Conservation (phyloP, 768 basidiomycete species). For the Kwoniella dejecticola region DNA sequence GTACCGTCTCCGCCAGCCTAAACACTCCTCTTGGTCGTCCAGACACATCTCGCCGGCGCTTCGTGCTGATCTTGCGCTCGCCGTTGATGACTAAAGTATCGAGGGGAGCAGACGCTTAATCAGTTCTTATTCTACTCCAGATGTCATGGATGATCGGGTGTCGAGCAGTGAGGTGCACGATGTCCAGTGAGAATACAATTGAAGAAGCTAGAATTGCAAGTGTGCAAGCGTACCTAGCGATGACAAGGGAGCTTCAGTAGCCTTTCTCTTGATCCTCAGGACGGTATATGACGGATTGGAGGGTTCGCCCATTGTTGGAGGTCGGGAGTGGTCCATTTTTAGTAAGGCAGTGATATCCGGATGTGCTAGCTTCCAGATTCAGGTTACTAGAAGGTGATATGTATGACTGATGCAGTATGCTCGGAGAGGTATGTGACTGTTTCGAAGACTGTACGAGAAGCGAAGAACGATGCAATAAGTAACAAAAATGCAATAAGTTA, state of each 20-base stretch:
- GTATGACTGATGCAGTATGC: no score
- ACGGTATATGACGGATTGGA: slow-evolving; percentile 46
- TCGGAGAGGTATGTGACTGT: no score
- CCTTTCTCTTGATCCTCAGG: slow-evolving; percentile 56
- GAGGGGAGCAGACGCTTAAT: no score
- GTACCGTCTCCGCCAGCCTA: slow-evolving; percentile 55
- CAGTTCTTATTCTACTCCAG: no score
- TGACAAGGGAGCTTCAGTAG: slow-evolving; percentile 53
- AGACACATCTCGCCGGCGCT: slow-evolving; percentile 31
- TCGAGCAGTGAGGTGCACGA: no score
- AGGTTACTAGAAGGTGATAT: no score
- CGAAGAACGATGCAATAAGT: no score
- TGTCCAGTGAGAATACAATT: no score
- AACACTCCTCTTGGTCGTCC: slow-evolving; percentile 48
- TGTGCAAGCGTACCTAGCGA: slow-evolving; percentile 46
- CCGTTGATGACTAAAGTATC: slow-evolving; percentile 51
- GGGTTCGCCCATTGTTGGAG: slow-evolving; percentile 2
- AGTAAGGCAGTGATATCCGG: not conserved
- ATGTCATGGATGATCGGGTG: no score
- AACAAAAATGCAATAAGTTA: no score
- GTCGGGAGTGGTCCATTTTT: not conserved
- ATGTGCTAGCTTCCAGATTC: not conserved
- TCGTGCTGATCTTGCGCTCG: slow-evolving; percentile 28
- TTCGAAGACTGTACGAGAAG: no score
- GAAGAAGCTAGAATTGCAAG: not conserved